A percentile compares a stretch with the other conserved stretches of the same genome.
Evolutionary conservation across 306 rosid genomes (phyloP).

Genomic region (Castanopsis chinensis): DNA sequence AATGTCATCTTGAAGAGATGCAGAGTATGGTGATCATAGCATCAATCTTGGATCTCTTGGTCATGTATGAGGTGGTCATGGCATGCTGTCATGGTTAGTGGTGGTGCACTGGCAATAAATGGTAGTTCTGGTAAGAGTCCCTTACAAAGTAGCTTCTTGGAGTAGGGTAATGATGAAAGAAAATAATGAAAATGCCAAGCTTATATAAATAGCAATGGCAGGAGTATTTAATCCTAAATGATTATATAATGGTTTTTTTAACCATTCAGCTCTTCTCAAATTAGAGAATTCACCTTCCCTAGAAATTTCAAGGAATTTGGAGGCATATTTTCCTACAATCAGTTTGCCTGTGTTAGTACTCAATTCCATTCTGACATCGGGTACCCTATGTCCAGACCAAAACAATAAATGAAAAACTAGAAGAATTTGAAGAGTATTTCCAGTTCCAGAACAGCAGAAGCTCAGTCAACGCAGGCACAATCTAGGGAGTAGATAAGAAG

Average conservation of each 20-base stretch:
- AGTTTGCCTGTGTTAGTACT: not conserved
- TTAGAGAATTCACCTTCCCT: not conserved
- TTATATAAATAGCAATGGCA: not conserved
- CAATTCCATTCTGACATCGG: not conserved
- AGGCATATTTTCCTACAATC: not conserved
- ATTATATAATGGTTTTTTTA: too few species aligned
- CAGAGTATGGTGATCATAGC: too few species aligned
- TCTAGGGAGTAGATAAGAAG: not conserved
- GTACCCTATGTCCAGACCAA: not conserved
- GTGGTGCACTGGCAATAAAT: too few species aligned
- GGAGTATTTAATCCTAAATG: too few species aligned
- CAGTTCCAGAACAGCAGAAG: not conserved
- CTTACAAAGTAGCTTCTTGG: not conserved
- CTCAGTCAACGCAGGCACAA: not conserved
- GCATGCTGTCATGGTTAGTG: too few species aligned
- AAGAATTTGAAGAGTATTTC: not conserved
- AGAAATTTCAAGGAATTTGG: not conserved
- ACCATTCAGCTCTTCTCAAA: too few species aligned
- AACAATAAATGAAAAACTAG: not conserved
- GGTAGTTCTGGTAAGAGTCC: too few species aligned
- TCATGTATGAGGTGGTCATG: too few species aligned
- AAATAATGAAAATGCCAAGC: not conserved
- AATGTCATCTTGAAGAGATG: too few species aligned
- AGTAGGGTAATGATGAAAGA: not conserved
- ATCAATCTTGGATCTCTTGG: too few species aligned